Percentiles rank a stretch among this genome's conserved stretches.
Conservation (phyloP, 768 basidiomycete genomes). For the Leccinum boreale region DNA sequence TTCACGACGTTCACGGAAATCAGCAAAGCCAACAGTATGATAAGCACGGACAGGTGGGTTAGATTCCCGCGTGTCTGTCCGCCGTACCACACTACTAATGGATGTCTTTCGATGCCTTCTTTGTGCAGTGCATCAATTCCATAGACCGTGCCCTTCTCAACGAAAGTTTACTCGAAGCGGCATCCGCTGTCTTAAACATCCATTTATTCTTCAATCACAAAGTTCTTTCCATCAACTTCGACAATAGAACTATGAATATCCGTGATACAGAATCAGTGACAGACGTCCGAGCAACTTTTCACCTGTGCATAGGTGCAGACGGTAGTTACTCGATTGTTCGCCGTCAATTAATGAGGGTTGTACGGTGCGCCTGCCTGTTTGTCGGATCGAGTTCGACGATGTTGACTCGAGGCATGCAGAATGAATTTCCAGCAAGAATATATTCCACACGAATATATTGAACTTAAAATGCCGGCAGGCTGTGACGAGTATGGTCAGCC, state of each 20-base stretch:
- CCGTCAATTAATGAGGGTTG: conserved; percentile 92
- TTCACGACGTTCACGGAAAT: conserved; percentile 72
- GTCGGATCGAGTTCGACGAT: conserved; percentile 4
- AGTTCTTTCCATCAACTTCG: conserved; percentile 73
- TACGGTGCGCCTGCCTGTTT: conserved; percentile 56
- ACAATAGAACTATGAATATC: conserved; percentile 52
- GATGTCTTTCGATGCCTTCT: conserved; percentile 22
- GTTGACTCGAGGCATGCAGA: conserved; percentile 42
- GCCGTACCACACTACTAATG: conserved; percentile 20
- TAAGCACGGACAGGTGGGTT: conserved; percentile 76
- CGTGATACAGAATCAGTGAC: conserved; percentile 42
- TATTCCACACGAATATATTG: conserved; percentile 93
- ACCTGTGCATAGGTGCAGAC: conserved; percentile 89
- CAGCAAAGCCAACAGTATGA: conserved; percentile 87
- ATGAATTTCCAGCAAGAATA: conserved; percentile 96
- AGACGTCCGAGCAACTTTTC: conserved; percentile 53
- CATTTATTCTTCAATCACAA: conserved; percentile 79
- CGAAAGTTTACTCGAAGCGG: conserved; percentile 76
- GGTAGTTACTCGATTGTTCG: conserved; percentile 91
- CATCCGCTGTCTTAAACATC: conserved; percentile 59
- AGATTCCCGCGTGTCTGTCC: conserved; percentile 24
- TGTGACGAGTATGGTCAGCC: conserved; percentile 55
- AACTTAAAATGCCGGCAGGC: conserved; percentile 91
- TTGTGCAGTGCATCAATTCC: conserved; percentile 83
- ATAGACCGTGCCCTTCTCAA: conserved; percentile 89